Conservation (phyloP, 352 stramenopile species). For the Phytopythium helicoides region DNA sequence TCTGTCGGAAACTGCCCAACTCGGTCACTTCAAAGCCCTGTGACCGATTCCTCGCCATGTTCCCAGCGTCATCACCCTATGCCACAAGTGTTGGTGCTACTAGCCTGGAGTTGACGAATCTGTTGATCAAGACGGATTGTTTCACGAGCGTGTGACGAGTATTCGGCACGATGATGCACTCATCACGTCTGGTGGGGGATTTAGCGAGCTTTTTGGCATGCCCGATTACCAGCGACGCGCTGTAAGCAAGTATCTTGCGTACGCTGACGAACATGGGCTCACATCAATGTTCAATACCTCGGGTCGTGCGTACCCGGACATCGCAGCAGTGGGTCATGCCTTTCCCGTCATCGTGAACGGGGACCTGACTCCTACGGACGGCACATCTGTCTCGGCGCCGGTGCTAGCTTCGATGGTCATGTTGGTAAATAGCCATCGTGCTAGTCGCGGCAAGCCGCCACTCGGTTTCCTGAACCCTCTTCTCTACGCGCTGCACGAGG, state of each 20-base stretch:
- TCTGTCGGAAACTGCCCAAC: conserved; percentile 39
- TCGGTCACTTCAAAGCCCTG: conserved; percentile 7
- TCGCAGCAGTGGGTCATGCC: conserved; percentile 58
- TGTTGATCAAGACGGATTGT: conserved; percentile 21
- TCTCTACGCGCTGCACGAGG: conserved; percentile 55
- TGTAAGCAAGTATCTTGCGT: conserved; percentile 33
- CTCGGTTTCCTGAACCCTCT: conserved; percentile 75
- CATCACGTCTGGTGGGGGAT: conserved; percentile 76
- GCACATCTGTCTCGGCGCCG: conserved; percentile 71
- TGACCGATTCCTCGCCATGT: conserved; percentile 57
- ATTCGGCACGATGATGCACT: conserved; percentile 32
- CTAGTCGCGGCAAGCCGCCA: conserved; percentile 27
- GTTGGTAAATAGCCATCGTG: conserved; percentile 50
- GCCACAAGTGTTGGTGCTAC: conserved; percentile 69
- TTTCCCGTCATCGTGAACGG: conserved; percentile 67
- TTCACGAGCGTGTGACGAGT: conserved; percentile 50
- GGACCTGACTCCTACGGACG: conserved; percentile 49
- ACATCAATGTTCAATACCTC: conserved; percentile 30
- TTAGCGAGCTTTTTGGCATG: conserved; percentile 51
- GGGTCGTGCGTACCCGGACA: conserved; percentile 60
- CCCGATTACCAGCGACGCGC: conserved; percentile 46
- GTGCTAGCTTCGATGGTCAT: conserved; percentile 62
- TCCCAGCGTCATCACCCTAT: conserved; percentile 72
- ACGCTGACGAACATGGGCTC: conserved; percentile 19
- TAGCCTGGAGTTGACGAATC: conserved; percentile 22